Base-by-base conservation (phyloP, 805 yeast species). In the Ogataea neopini region DNA sequence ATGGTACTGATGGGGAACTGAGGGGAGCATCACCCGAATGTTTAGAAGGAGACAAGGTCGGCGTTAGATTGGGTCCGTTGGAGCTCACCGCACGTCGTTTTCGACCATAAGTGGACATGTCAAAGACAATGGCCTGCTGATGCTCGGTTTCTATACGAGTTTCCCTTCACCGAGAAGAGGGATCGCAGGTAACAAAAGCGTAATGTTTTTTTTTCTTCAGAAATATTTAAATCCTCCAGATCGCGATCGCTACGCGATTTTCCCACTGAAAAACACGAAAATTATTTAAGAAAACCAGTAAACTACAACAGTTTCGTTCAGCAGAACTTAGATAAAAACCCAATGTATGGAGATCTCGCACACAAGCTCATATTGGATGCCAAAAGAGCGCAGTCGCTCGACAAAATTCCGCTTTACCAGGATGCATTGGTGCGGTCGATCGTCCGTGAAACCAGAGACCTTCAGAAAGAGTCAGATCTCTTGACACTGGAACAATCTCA, bases 341-440 rank as follows among this genome's bases (percentile, higher is more conserved):
- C 19, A 6, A 92, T 92, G 99, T 88, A 88, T 59, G 97, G 97
- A 23, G 97, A 91, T 58, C 59, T 79, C 4, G 97, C 92, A 2
- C 79, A 81, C 51, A 92, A 92, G 64, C 77, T 92, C n/a, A 75
- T 88, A 1, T 72, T 81, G 29, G 97, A 94, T 49, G 94, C 97
- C 13, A 86, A 90, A 52, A 73, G 98, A 54, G 71, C 96, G 0
- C 77, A 76, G 49, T 76, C 80, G 18, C 68, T 92, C 26, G 84
- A 83, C 8, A 72, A 70, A 11, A 61, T 87, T 1, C 91, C 97
- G 1, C 68, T 78, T 9, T 90, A 84, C 61, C 87, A 84, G 52
- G 81, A 82, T 17, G 92, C 86, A 18, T 65, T 86, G 6, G 84
- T 91, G 4, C 76, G 86, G 32, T 77, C 77, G 10, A 79, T 91